Conservation (phyloP, 2,329 filamentous ascomycete genomes). For the Colletotrichum limetticola region DNA sequence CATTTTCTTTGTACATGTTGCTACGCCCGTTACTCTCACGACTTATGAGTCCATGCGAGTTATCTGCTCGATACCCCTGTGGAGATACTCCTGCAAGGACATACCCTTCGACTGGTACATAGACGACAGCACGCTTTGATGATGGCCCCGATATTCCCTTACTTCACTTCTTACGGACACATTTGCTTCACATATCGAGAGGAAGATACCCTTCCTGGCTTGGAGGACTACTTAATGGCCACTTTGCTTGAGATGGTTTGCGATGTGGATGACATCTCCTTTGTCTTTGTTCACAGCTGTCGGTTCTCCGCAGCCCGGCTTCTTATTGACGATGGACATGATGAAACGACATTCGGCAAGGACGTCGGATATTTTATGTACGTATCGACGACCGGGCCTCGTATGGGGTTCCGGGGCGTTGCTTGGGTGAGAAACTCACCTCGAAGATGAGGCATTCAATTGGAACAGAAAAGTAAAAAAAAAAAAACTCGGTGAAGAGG, state of each 20-base stretch:
- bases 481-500: neutral
- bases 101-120: constrained; percentile 30
- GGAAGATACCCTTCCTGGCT: constrained; percentile 12
- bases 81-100: constrained; percentile 31
- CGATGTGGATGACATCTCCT: constrained; percentile 17
- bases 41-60: constrained; percentile 33
- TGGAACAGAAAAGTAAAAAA: constrained; percentile 3
- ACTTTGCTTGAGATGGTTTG: constrained; percentile 21
- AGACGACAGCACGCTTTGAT: constrained; percentile 34
- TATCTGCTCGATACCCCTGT: constrained; percentile 28
- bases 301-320: constrained; percentile 6
- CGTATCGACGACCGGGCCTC: constrained; percentile 14
- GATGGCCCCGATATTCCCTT: constrained; percentile 22
- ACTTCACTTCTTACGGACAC: constrained; percentile 26
- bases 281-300: constrained; percentile 16
- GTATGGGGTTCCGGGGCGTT: neutral
- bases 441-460: neutral
- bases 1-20: constrained; percentile 39
- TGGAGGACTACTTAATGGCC: constrained; percentile 31
- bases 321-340: constrained; percentile 32
- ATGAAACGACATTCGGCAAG: constrained; percentile 30
- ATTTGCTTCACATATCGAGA: constrained; percentile 35
- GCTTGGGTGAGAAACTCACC: constrained; percentile 4
- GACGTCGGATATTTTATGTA: constrained; percentile 23
- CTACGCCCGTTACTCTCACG: constrained; percentile 32